These are phyloP conservation scores for Dichotomocladium elegans DNA, from an alignment of 371 early-diverging fungal genomes.

Conservation along the genomic window DNA sequence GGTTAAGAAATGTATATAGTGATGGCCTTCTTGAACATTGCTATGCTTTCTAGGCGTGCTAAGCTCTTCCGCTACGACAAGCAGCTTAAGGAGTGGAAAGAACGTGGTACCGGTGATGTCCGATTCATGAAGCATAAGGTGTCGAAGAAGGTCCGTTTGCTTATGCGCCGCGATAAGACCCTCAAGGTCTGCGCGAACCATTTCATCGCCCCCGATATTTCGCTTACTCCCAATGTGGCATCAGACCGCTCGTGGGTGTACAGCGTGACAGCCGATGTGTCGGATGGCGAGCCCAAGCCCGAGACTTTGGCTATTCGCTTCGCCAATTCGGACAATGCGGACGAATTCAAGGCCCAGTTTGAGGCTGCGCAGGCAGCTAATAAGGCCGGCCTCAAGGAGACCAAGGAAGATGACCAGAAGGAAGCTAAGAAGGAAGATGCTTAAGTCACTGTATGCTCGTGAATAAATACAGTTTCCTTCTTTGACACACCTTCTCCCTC, in stretches of 20 bases:
- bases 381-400: conserved; percentile 10
- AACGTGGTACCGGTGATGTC: conserved; percentile 97
- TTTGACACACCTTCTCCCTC: not conserved
- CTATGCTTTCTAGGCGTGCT: conserved; percentile 72
- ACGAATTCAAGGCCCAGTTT: conserved; percentile 51
- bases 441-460: conserved; percentile 5
- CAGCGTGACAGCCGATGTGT: conserved; percentile 83
- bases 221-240: conserved; percentile 88
- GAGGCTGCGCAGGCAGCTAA: conserved; percentile 43
- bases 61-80: conserved; percentile 96
- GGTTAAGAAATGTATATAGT: not conserved
- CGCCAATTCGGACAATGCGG: conserved; percentile 84
- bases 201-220: conserved; percentile 85
- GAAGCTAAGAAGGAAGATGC: conserved; percentile 25
- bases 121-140: conserved; percentile 91
- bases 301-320: conserved; percentile 95
- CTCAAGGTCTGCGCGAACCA: conserved; percentile 98
- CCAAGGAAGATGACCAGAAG: conserved; percentile 25
- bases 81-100: conserved; percentile 93
- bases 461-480: too few species aligned
- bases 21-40: not conserved
- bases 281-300: conserved; percentile 81
- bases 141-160: conserved; percentile 80
- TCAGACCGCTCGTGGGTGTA: conserved; percentile 98
- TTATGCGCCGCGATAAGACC: conserved; percentile 98